These are phyloP conservation scores for Waltergamsia citrina DNA, from an alignment of 2,329 filamentous ascomycete genomes.

Conservation along the genomic window DNA sequence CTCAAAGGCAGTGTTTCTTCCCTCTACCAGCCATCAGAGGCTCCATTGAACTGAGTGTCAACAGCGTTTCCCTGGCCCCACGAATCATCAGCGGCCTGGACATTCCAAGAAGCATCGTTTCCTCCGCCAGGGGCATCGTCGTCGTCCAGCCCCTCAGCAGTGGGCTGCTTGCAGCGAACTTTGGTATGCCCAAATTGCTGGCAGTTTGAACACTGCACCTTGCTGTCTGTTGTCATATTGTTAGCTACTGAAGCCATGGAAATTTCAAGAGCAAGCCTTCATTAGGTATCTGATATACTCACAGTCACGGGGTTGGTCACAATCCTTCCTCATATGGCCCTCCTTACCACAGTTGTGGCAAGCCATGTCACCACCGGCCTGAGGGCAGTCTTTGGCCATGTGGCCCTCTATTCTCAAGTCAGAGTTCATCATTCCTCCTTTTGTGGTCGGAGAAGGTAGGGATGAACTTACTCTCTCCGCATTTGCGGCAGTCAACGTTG, in stretches of 20 bases:
- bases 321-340: slow-evolving; percentile 46
- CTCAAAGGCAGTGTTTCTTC: neutral
- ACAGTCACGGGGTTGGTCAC: slow-evolving; percentile 33
- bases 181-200: slow-evolving; percentile 28
- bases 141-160: slow-evolving; percentile 5
- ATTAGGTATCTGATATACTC: slow-evolving; percentile 7
- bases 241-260: slow-evolving; percentile 8
- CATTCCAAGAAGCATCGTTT: neutral
- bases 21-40: slow-evolving; percentile 1
- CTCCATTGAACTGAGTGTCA: neutral
- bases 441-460: neutral
- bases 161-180: slow-evolving; percentile 24
- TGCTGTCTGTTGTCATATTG: slow-evolving; percentile 21
- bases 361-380: slow-evolving; percentile 42
- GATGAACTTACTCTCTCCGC: slow-evolving; percentile 38
- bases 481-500: slow-evolving; percentile 57
- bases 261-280: neutral
- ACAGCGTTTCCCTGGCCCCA: neutral
- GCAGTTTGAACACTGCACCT: slow-evolving; percentile 27
- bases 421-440: too few species aligned
- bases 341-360: slow-evolving; percentile 57
- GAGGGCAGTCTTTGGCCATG: slow-evolving; percentile 53
- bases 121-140: neutral
- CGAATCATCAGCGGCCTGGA: neutral
- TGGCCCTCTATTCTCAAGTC: slow-evolving; percentile 39